These are phyloP conservation scores for Artemisia annua DNA, from an alignment of 129 eudicot genomes.

Conservation along the genomic window DNA sequence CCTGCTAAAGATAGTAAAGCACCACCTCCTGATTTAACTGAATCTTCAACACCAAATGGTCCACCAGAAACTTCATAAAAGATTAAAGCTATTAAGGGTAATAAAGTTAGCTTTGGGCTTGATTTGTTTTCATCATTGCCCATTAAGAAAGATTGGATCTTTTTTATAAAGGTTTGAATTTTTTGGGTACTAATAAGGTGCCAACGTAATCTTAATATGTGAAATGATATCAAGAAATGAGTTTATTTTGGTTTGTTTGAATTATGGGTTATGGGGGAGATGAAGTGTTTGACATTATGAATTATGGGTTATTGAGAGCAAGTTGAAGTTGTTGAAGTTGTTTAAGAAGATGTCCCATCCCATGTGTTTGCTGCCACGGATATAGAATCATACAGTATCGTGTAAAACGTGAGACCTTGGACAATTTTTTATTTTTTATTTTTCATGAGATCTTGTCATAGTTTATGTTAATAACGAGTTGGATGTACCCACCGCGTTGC, in stretches of 20 bases:
- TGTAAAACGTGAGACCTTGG: too few species aligned
- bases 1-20: constrained; percentile 77
- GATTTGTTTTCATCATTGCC: constrained; percentile 37
- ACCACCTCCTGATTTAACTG: constrained; percentile 88
- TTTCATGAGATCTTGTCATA: too few species aligned
- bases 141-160: constrained; percentile 29
- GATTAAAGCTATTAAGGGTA: constrained; percentile 77
- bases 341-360: constrained; percentile 6
- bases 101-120: constrained; percentile 57
- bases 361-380: constrained; percentile 18
- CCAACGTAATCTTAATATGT: constrained; percentile 8
- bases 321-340: constrained; percentile 24
- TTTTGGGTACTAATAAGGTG: constrained; percentile 15
- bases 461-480: too few species aligned
- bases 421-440: too few species aligned
- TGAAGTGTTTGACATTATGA: constrained; percentile 28
- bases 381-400: too few species aligned
- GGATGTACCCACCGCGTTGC: too few species aligned
- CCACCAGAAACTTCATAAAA: constrained; percentile 97
- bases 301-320: not conserved
- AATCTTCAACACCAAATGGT: constrained; percentile 94
- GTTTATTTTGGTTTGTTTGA: too few species aligned
- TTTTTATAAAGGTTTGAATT: constrained; percentile 10
- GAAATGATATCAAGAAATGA: not conserved
- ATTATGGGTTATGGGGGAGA: constrained; percentile 2